phyloP scores from a whole-genome alignment of 495 filamentous ascomycete species.

The Massariosphaeria phaeospora region DNA sequence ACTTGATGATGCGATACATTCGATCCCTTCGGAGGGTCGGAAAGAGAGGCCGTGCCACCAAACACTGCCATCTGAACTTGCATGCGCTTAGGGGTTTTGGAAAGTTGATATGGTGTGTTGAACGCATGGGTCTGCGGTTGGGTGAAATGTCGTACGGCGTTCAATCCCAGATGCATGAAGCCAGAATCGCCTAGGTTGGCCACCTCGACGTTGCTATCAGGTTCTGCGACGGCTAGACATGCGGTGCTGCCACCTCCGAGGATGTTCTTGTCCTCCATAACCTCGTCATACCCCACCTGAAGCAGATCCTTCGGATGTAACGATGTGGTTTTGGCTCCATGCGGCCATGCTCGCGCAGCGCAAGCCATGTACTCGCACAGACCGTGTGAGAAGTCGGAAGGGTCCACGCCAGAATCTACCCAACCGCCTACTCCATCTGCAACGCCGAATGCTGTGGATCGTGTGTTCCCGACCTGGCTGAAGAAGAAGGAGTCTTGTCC shows the following conservation, averaged over 20 bases:
- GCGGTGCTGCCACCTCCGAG: slow-evolving; percentile 85
- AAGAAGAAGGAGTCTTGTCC: slow-evolving; percentile 98
- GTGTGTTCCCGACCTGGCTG: slow-evolving; percentile 59
- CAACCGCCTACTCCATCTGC: slow-evolving; percentile 94
- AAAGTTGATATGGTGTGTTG: slow-evolving; percentile 94
- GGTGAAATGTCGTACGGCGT: slow-evolving; percentile 75
- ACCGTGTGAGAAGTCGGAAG: slow-evolving; percentile 92
- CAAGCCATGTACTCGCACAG: slow-evolving; percentile 86
- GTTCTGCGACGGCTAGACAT: slow-evolving; percentile 66
- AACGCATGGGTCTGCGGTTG: slow-evolving; percentile 91
- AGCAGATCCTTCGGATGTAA: slow-evolving; percentile 68
- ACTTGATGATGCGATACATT: slow-evolving; percentile 66
- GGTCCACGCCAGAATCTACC: slow-evolving; percentile 84
- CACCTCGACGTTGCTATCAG: slow-evolving; percentile 69
- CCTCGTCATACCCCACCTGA: slow-evolving; percentile 72
- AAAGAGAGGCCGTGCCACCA: slow-evolving; percentile 65
- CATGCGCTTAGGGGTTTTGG: slow-evolving; percentile 76
- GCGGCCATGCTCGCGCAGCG: slow-evolving; percentile 46
- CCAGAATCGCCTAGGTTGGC: slow-evolving; percentile 99
- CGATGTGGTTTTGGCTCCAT: slow-evolving; percentile 41
- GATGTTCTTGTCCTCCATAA: slow-evolving; percentile 67
- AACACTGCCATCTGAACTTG: slow-evolving; percentile 70
- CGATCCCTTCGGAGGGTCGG: slow-evolving; percentile 81
- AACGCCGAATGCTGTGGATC: slow-evolving; percentile 70
- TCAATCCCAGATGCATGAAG: slow-evolving; percentile 76